phyloP scores from a whole-genome alignment of 768 basidiomycete genomes.

The Dendrothele bispora region DNA sequence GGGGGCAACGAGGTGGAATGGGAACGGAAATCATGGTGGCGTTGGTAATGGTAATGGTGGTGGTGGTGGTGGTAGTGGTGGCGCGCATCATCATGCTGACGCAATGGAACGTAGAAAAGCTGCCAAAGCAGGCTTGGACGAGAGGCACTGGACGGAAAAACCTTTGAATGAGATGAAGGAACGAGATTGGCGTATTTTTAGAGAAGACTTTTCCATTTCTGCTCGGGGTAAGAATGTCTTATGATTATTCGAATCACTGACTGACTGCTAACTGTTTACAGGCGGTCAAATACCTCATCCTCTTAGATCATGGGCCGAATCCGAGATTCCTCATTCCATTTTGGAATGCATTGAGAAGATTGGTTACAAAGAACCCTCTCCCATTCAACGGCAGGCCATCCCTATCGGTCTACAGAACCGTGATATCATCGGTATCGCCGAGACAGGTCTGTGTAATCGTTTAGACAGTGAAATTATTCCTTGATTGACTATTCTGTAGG shows the following conservation, averaged over 20 bases:
- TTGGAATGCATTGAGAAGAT: conserved; percentile 84
- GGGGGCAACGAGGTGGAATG: too few relatives aligned
- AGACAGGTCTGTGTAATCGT: conserved; percentile 69
- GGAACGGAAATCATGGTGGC: too few relatives aligned
- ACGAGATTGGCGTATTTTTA: conserved; percentile 98
- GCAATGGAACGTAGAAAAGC: conserved; percentile 81
- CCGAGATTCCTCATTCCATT: conserved; percentile 74
- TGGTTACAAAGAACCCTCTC: conserved; percentile 95
- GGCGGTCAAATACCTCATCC: conserved; percentile 95
- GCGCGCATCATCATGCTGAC: conserved; percentile 64
- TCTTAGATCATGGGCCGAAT: conserved; percentile 89
- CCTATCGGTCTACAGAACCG: conserved; percentile 97
- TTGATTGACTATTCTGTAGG: conserved; percentile 43
- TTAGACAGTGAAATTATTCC: background rate
- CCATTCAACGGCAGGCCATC: conserved; percentile 98
- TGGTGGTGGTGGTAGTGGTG: conserved; percentile 48
- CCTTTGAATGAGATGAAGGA: conserved; percentile 92
- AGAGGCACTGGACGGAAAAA: conserved; percentile 98
- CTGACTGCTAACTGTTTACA: conserved; percentile 30
- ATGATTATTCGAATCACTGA: background rate
- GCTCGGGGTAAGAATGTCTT: conserved; percentile 65
- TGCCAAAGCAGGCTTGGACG: conserved; percentile 80
- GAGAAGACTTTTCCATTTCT: conserved; percentile 97
- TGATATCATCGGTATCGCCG: conserved; percentile 97
- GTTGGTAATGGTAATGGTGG: too few relatives aligned